Percentiles rank a stretch among this genome's conserved stretches.
These are phyloP conservation scores for Paxillus involutus DNA, from an alignment of 768 basidiomycete genomes.

Conservation along the genomic window DNA sequence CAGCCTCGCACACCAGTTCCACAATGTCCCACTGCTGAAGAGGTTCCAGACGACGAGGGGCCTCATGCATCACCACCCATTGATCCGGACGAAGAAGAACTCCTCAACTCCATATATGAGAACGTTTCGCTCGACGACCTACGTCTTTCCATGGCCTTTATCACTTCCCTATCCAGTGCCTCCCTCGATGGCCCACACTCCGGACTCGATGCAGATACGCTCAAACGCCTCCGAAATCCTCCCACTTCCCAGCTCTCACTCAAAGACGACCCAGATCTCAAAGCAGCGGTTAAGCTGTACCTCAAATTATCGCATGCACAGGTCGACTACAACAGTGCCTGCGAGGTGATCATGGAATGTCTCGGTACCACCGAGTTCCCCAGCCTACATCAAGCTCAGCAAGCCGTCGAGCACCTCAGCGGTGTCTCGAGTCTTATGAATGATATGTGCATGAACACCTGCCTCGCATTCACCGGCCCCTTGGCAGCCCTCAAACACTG, in stretches of 20 bases:
- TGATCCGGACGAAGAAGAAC: not conserved
- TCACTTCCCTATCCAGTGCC: not conserved
- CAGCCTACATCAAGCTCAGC: no score
- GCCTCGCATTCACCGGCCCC: no score
- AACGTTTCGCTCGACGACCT: not conserved
- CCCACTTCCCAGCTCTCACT: not conserved
- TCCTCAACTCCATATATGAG: not conserved
- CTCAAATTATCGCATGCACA: not conserved
- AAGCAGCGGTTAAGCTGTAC: not conserved
- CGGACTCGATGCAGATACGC: not conserved
- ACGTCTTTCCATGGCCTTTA: not conserved
- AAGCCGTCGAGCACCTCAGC: no score
- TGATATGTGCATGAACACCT: no score
- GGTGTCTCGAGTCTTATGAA: no score
- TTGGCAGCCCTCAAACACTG: no score
- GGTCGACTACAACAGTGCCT: not conserved
- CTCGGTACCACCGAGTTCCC: no score
- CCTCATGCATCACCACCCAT: not conserved
- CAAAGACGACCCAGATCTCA: not conserved
- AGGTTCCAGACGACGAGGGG: not conserved
- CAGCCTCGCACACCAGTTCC: no score
- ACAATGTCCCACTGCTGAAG: not conserved
- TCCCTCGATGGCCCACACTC: not conserved
- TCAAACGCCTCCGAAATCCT: conserved; percentile 2
- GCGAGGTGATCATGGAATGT: not conserved